Evolutionary conservation across 352 stramenopile species (phyloP), one percentile per base, ranked within the genome.

Genomic region (Blastocystis sp.): DNA sequence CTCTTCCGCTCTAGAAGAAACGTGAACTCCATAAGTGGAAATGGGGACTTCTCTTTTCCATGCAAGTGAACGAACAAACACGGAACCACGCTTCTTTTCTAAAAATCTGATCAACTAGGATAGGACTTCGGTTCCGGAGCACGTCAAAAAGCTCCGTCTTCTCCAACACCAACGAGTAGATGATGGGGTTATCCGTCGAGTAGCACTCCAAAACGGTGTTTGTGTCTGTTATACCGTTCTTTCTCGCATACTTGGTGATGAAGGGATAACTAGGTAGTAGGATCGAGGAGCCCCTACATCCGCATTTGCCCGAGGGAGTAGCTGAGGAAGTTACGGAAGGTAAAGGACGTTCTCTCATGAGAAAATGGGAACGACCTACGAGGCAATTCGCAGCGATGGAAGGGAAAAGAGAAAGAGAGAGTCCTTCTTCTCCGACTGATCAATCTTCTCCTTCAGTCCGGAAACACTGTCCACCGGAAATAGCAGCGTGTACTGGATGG

Each of bases 221-320:
- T 21, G 46, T 61, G 40, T 78, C 42, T 16, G 21, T 61, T 21
- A 78, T 78, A 21, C 67, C 67, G 32, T 61, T 78, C 42, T 57
- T n/a, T 4, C 49, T 78, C 36, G 67, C 42, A 40, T 56, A 78
- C 14, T 27, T 27, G n/a, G 49, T 57, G 24, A 78, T 78, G 34
- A 61, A 78, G 24, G 67, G 67, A 61, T 78, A 61, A n/a, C 63
- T 75, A 51, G 29, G n/a, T 36, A 40, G 34, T 21, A 75, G 14
- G 14, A 11, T 0, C 7, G 24, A 75, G 8, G 16, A 51, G 24
- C 4, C 4, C 27, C 18, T 53, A 75, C 63, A 78, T 61, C 21
- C 67, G 67, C 56, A 78, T 78, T 24, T 78, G 67, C 29, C 67
- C 67, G 0, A 78, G 48, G 49, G 67, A 40, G 32, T 78, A 78